Evolutionary conservation across 768 basidiomycete species (phyloP).

Genomic region (Coprinellus micaceus): DNA sequence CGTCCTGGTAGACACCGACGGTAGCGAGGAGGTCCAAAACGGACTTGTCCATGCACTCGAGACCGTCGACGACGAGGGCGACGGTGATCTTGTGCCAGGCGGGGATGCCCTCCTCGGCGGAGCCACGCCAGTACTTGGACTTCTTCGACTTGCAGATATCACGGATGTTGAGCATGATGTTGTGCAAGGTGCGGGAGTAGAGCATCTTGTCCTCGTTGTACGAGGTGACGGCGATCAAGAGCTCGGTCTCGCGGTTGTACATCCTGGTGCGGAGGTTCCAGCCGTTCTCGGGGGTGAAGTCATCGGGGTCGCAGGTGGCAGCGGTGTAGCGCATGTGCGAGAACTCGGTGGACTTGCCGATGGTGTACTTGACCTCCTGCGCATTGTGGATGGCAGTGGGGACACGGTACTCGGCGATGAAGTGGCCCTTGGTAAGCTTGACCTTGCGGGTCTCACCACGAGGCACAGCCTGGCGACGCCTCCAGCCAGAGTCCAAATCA

Average conservation of each 20-base stretch:
- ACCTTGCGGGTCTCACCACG: constrained; percentile 84
- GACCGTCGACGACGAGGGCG: constrained; percentile 80
- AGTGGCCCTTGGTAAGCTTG: constrained; percentile 83
- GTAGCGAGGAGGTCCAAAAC: constrained; percentile 81
- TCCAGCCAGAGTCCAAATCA: constrained; percentile 46
- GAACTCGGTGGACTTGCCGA: constrained; percentile 73
- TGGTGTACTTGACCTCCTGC: constrained; percentile 69
- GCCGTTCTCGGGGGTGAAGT: constrained; percentile 68
- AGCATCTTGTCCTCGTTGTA: constrained; percentile 85
- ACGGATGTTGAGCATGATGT: constrained; percentile 91
- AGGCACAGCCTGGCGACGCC: constrained; percentile 76
- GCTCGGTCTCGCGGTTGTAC: constrained; percentile 79
- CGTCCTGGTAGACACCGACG: constrained; percentile 85
- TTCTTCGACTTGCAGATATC: constrained; percentile 92
- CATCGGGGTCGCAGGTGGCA: constrained; percentile 82
- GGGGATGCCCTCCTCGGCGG: constrained; percentile 71
- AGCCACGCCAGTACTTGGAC: constrained; percentile 79
- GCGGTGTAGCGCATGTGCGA: constrained; percentile 91
- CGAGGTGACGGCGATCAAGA: constrained; percentile 88
- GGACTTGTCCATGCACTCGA: constrained; percentile 89
- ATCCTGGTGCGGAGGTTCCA: constrained; percentile 74
- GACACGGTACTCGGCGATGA: constrained; percentile 79
- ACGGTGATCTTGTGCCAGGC: constrained; percentile 86
- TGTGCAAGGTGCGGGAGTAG: constrained; percentile 81
- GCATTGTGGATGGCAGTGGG: constrained; percentile 74